These are phyloP conservation scores for Torulaspora pretoriensis DNA, from an alignment of 1,139 yeast species.

Conservation along the genomic window DNA sequence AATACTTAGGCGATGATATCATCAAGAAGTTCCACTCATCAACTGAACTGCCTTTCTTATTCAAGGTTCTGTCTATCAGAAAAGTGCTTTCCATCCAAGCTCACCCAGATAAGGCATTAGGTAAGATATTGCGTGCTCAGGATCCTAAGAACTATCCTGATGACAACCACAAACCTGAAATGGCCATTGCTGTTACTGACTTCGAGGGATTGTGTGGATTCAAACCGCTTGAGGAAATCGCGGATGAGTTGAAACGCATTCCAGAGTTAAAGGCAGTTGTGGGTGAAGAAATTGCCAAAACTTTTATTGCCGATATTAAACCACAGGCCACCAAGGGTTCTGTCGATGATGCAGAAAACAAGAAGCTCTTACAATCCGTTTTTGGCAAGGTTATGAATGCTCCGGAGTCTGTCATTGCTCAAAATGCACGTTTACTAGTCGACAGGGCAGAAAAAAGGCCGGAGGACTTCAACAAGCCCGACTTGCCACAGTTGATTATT, in stretches of 20 bases:
- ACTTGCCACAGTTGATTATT: conserved; percentile 65
- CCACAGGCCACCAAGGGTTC: conserved; percentile 45
- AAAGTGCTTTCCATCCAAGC: conserved; percentile 96
- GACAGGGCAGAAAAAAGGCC: conserved; percentile 55
- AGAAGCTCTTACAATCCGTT: conserved; percentile 63
- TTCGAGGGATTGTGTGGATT: conserved; percentile 98
- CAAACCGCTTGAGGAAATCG: conserved; percentile 79
- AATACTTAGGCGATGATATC: conserved; percentile 54
- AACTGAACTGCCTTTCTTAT: conserved; percentile 81
- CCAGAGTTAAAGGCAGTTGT: conserved; percentile 74
- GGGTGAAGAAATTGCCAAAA: conserved; percentile 53
- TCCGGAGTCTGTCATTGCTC: conserved; percentile 49
- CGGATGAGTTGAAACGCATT: conserved; percentile 57
- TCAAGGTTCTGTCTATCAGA: conserved; percentile 86
- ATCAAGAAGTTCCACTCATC: conserved; percentile 61
- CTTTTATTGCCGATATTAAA: conserved; percentile 50
- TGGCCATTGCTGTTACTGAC: conserved; percentile 95
- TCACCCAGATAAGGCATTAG: conserved; percentile 90
- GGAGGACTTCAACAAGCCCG: conserved; percentile 41
- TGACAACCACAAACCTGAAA: conserved; percentile 97
- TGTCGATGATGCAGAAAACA: conserved; percentile 49
- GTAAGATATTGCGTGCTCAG: conserved; percentile 62
- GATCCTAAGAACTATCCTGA: conserved; percentile 97
- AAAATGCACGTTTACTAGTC: conserved; percentile 58
- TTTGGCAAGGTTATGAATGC: conserved; percentile 84